Base-by-base conservation (phyloP, 805 yeast genomes). In the Hanseniaspora meyeri region DNA sequence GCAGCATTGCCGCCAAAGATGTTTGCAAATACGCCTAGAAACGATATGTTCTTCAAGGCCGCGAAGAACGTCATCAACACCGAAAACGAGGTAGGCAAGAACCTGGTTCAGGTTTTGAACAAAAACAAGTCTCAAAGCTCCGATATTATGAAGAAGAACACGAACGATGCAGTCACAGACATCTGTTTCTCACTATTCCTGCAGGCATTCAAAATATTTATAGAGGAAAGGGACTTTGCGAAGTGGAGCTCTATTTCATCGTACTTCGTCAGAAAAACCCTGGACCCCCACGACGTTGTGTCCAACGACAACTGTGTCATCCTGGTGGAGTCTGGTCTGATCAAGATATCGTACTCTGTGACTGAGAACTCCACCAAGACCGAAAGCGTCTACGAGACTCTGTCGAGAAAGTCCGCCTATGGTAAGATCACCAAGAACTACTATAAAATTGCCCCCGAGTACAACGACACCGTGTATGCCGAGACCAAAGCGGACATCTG, bases 401-500 rank as follows among this genome's bases (percentile, higher is more conserved):
- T 80, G 55, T 70, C 80, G 37, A 81, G 81, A 29, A 71, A 75
- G 59, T 80, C 84, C 0, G 79, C 82, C 12, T 76, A 78, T 65
- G 85, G 85, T 6, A 63, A 66, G 29, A 64, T 72, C 32, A 60
- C 60, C n/a, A 60, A 59, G 14, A 53, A 54, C 17, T 65, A 72
- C 43, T 65, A 64, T 16, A 64, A 66, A 38, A 70, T 69, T 11
- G 64, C 72, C 0, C 66, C 68, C 11, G 70, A 75, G 47, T 71
- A 80, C 11, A 72, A 74, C 12, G 73, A 78, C 4, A 66, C 69
- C 3, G 77, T 82, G 55, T 69, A 72, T 7, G 79, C 85, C 1
- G 88, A 83, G 51, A 74, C 73, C 34, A 85, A 81, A 53, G 72
- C 85, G 1, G 76, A 78, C 10, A 74, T 85, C 1, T 89, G 96